Evolutionary conservation across 225 moss, liverwort and hornwort genomes (phyloP).

Genomic region (Takakia lepidozioides): DNA sequence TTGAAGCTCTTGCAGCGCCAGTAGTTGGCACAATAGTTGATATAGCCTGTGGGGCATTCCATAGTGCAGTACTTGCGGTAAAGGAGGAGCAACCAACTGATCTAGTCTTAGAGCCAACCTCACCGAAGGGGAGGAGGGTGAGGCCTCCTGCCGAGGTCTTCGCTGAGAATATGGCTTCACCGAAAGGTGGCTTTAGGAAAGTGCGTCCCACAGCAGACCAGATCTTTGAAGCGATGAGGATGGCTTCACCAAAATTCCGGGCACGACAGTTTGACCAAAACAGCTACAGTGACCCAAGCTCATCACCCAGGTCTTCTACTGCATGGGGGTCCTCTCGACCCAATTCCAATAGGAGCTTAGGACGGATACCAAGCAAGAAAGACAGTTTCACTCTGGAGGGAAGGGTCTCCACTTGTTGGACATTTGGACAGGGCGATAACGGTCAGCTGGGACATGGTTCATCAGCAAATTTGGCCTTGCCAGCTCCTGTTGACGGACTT

Average conservation of each 20-base stretch:
- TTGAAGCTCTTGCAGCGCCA: constrained; percentile 9
- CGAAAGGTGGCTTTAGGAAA: background rate
- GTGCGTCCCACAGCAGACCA: constrained; percentile 27
- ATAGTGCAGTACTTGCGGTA: constrained; percentile 30
- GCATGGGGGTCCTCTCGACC: constrained; percentile 31
- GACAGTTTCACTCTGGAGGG: constrained; percentile 26
- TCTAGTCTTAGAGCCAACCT: constrained; percentile 11
- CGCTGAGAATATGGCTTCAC: background rate
- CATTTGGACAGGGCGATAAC: constrained; percentile 55
- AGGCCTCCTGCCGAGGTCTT: no score
- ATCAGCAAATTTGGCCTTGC: constrained; percentile 19
- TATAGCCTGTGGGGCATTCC: constrained; percentile 56
- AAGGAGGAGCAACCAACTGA: constrained; percentile 23
- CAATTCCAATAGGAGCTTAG: constrained; percentile 27
- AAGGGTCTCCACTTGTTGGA: constrained; percentile 40
- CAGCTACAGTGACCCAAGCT: constrained; percentile 30
- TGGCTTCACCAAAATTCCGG: constrained; percentile 24
- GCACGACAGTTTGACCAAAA: constrained; percentile 15
- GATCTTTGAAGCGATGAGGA: constrained; percentile 22
- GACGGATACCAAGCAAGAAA: constrained; percentile 20
- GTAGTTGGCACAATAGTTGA: constrained; percentile 26
- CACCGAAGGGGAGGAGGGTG: constrained; percentile 25
- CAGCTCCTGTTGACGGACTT: constrained; percentile 29
- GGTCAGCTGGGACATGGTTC: constrained; percentile 41
- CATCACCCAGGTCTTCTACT: constrained; percentile 19